Conservation (phyloP, 2,329 filamentous ascomycete genomes). For the Nigrospora oryzae region DNA sequence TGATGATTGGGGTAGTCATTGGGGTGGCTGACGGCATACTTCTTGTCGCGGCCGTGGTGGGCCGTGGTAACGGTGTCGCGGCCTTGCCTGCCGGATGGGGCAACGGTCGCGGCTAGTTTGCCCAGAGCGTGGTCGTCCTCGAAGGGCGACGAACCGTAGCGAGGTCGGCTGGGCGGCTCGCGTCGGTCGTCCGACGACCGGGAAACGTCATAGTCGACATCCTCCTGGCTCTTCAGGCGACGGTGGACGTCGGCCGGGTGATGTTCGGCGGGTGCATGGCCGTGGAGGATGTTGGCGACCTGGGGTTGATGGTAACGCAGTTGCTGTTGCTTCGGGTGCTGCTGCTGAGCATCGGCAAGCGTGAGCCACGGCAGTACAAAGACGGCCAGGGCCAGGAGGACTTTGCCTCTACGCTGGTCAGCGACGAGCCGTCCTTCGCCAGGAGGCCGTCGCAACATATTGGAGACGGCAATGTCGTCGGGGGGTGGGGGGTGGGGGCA, state of each 20-base stretch:
- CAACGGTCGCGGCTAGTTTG: constrained; percentile 16
- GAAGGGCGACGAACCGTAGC: constrained; percentile 12
- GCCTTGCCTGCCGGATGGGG: constrained; percentile 8
- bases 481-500: not conserved
- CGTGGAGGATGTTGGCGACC: constrained; percentile 13
- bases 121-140: constrained; percentile 9
- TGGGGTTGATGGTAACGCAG: constrained; percentile 15
- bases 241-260: constrained; percentile 6
- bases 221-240: constrained; percentile 6
- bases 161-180: constrained; percentile 8
- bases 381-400: constrained; percentile 38
- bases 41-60: not conserved
- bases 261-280: constrained; percentile 2
- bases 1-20: not conserved
- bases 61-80: constrained; percentile 11
- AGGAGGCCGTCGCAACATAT: constrained; percentile 50
- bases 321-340: constrained; percentile 29
- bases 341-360: constrained; percentile 50
- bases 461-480: constrained; percentile 19
- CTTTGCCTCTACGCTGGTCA: constrained; percentile 23
- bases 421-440: constrained; percentile 39
- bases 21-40: constrained; percentile 9
- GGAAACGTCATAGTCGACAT: not conserved
- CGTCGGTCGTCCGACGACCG: constrained; percentile 6
- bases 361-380: constrained; percentile 36